phyloP scores from a whole-genome alignment of 306 rosid genomes.

The Vigna nakashimae region DNA sequence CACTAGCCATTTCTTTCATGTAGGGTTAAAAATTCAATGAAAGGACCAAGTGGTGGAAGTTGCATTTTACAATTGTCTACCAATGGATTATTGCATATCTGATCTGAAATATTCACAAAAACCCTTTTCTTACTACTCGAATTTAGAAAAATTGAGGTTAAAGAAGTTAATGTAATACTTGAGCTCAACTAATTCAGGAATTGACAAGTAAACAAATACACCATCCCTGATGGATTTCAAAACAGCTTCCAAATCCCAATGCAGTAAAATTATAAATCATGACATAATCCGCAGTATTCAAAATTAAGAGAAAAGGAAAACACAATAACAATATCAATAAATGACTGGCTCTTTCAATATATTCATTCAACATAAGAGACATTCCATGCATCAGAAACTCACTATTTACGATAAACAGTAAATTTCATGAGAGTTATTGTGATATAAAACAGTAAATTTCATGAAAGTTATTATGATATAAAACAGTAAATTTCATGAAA shows the following conservation, averaged over 20 bases:
- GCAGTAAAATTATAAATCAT: not conserved
- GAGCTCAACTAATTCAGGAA: too few relatives aligned
- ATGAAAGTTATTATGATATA: too few relatives aligned
- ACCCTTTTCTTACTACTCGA: not conserved
- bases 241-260: not conserved
- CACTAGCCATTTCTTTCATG: not conserved
- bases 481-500: too few relatives aligned
- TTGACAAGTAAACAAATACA: not conserved
- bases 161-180: too few relatives aligned
- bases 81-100: not conserved
- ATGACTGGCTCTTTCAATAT: not conserved
- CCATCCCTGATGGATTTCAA: constrained; percentile 3
- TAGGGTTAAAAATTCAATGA: not conserved
- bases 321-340: not conserved
- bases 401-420: not conserved
- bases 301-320: not conserved
- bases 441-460: too few relatives aligned
- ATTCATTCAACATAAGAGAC: not conserved
- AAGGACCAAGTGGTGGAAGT: constrained; percentile 1
- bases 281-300: not conserved
- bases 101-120: too few relatives aligned
- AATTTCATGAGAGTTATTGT: too few relatives aligned
- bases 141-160: not conserved
- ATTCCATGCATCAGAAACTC: not conserved
- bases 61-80: not conserved